Percentiles rank a stretch among this genome's conserved stretches.
Evolutionary conservation across 352 stramenopile species (phyloP).

Genomic region (Pythium phragmitis): DNA sequence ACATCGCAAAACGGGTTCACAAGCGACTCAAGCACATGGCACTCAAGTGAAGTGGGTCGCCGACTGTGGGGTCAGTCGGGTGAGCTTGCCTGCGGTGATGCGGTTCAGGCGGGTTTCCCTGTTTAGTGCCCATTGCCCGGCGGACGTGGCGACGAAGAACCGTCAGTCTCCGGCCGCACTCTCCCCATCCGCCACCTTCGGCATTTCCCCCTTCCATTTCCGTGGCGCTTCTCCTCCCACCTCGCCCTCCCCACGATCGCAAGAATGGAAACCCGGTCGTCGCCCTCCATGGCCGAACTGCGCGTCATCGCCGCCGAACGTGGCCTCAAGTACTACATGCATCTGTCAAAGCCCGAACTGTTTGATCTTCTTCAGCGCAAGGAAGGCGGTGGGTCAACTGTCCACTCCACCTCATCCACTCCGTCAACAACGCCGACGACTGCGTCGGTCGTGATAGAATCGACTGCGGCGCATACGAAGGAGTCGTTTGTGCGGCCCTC

Average conservation of each 20-base stretch:
- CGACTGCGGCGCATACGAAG: constrained; percentile 18
- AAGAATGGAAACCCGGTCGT: constrained; percentile 81
- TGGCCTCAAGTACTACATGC: constrained; percentile 82
- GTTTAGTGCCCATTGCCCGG: constrained; percentile 29
- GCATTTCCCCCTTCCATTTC: neutral
- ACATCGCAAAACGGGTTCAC: constrained; percentile 23
- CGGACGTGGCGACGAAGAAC: constrained; percentile 21
- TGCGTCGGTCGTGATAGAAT: neutral
- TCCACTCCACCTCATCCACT: neutral
- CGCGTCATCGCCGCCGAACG: constrained; percentile 63
- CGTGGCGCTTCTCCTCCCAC: neutral
- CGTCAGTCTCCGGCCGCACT: constrained; percentile 20
- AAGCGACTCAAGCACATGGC: constrained; percentile 7
- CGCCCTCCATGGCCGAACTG: constrained; percentile 78
- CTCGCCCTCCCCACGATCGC: neutral
- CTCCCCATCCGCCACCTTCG: constrained; percentile 12
- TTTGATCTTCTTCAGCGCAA: constrained; percentile 77
- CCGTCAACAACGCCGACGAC: neutral
- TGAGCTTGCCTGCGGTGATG: constrained; percentile 18
- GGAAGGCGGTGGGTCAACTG: constrained; percentile 47
- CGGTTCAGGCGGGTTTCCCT: constrained; percentile 27
- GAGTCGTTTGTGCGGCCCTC: constrained; percentile 7
- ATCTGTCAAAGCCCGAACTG: constrained; percentile 80
- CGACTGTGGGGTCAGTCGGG: neutral
- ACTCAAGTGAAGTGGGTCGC: constrained; percentile 27